Percentiles rank a stretch among this genome's conserved stretches.
These are phyloP conservation scores for Blakeslea trispora DNA, from an alignment of 371 early-diverging fungal species.

Conservation along the genomic window DNA sequence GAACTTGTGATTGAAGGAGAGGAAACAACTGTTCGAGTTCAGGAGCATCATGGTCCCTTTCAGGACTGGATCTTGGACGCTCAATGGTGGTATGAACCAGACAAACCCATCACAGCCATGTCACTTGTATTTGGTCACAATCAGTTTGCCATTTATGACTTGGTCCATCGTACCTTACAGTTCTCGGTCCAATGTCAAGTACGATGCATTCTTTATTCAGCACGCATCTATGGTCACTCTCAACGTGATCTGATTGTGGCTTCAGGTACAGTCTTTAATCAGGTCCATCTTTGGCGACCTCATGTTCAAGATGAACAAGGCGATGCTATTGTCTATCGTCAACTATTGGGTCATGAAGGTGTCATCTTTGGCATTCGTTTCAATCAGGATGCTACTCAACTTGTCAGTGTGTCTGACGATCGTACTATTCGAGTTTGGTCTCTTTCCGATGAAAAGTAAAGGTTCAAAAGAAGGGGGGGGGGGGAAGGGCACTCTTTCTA, in stretches of 20 bases:
- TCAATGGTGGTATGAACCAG: constrained; percentile 57
- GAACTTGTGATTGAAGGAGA: constrained; percentile 11
- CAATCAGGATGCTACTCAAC: constrained; percentile 53
- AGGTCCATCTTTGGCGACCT: constrained; percentile 74
- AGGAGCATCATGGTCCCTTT: constrained; percentile 33
- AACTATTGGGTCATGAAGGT: constrained; percentile 74
- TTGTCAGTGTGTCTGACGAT: constrained; percentile 85
- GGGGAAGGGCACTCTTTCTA: too few relatives aligned
- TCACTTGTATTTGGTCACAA: constrained; percentile 81
- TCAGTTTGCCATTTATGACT: constrained; percentile 59
- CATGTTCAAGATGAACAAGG: constrained; percentile 30
- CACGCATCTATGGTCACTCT: constrained; percentile 60
- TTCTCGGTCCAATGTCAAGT: constrained; percentile 54
- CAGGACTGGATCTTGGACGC: constrained; percentile 75
- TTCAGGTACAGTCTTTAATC: constrained; percentile 84
- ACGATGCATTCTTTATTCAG: constrained; percentile 73
- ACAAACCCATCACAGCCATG: constrained; percentile 22
- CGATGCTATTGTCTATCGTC: constrained; percentile 51
- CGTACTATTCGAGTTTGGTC: constrained; percentile 84
- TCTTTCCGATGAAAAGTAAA: constrained; percentile 30
- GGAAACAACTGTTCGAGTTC: constrained; percentile 9
- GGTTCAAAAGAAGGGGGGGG: background rate
- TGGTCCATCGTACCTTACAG: constrained; percentile 22
- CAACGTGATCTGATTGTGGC: constrained; percentile 60
- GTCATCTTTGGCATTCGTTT: constrained; percentile 83